phyloP scores from a whole-genome alignment of 768 basidiomycete genomes.

The Suillus paluster region DNA sequence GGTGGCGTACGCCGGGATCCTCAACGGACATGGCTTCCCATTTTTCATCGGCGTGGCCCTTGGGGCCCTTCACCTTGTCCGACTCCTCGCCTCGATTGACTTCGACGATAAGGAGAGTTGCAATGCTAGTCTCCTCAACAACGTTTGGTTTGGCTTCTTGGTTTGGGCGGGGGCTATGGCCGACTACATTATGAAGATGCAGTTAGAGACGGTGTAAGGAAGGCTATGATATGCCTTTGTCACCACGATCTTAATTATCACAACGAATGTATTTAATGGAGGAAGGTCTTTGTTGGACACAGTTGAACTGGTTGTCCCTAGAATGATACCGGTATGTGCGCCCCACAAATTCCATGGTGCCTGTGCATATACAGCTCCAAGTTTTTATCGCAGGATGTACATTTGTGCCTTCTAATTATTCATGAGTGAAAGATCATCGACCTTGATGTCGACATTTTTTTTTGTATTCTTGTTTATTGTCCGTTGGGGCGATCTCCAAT shows the following conservation, averaged over 20 bases:
- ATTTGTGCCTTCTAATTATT: too few relatives aligned
- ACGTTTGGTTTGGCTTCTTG: neutral
- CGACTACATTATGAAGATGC: neutral
- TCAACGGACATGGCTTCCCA: slow-evolving; percentile 45
- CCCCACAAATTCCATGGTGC: too few relatives aligned
- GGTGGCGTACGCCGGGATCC: slow-evolving; percentile 48
- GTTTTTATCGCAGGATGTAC: too few relatives aligned
- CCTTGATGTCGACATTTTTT: too few relatives aligned
- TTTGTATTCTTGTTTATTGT: too few relatives aligned
- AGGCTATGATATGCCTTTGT: neutral
- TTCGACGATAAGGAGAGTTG: neutral
- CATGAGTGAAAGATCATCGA: too few relatives aligned
- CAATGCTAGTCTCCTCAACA: neutral
- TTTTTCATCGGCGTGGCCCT: neutral
- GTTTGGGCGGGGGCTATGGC: neutral
- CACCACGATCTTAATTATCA: neutral
- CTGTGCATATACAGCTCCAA: too few relatives aligned
- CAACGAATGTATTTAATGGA: too few relatives aligned
- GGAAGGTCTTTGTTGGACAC: too few relatives aligned
- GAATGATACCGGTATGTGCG: too few relatives aligned
- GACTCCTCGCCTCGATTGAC: neutral
- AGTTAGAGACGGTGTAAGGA: neutral
- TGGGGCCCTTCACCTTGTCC: neutral
- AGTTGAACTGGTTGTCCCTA: too few relatives aligned
- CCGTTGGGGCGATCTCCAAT: too few relatives aligned